phyloP scores from a whole-genome alignment of 2,329 filamentous ascomycete species.

The Gliomastix tumulicola region DNA sequence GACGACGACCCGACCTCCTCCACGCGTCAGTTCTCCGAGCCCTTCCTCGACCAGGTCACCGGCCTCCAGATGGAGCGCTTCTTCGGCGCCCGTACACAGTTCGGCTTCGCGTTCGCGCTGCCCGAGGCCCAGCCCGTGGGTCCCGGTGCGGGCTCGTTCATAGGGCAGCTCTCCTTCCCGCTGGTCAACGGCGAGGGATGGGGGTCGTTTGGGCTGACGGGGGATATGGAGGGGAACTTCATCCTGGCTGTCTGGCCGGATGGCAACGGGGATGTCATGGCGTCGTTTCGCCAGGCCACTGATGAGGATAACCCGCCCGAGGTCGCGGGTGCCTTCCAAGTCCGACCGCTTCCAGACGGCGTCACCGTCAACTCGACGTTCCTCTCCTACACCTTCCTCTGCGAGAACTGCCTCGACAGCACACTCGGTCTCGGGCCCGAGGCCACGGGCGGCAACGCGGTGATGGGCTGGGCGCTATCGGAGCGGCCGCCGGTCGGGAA shows the following conservation, averaged over 20 bases:
- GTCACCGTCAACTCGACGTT: constrained; percentile 33
- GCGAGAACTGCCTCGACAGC: constrained; percentile 23
- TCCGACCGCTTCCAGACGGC: constrained; percentile 30
- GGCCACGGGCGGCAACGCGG: constrained; percentile 12
- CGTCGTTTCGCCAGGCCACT: constrained; percentile 33
- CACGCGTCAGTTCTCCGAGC: constrained; percentile 1
- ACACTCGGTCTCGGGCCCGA: constrained; percentile 16
- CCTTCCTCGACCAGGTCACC: constrained; percentile 22
- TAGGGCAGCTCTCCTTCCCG: constrained; percentile 36
- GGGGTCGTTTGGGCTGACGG: constrained; percentile 35
- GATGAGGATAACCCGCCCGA: constrained; percentile 36
- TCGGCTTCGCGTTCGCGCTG: constrained; percentile 33
- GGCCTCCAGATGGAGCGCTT: constrained; percentile 27
- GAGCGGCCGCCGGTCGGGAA: constrained; percentile 11
- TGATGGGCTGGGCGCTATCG: constrained; percentile 28
- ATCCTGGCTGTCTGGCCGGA: constrained; percentile 37
- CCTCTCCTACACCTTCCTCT: constrained; percentile 38
- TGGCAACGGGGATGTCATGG: constrained; percentile 25
- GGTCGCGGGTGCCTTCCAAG: constrained; percentile 28
- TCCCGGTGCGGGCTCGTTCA: no score
- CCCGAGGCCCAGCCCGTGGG: constrained; percentile 17
- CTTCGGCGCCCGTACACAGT: constrained; percentile 28
- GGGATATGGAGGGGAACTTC: constrained; percentile 35
- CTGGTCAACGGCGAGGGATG: constrained; percentile 31
- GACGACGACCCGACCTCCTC: neutral